A percentile compares a stretch with the other conserved stretches of the same genome.
Evolutionary conservation across 306 rosid species (phyloP).

Genomic region (Cicer yamashitae): DNA sequence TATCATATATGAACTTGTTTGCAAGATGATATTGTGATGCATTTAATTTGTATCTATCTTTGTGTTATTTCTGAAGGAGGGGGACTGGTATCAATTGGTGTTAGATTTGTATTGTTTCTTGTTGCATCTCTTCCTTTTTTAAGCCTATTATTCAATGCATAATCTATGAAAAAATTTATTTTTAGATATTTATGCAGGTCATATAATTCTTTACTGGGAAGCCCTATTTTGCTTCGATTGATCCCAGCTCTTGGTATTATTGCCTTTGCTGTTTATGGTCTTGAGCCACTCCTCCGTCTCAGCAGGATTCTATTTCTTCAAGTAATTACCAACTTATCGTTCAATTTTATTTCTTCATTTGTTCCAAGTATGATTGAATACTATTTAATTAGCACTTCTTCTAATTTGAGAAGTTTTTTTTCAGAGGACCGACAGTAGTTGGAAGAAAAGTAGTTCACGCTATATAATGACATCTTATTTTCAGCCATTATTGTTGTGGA

Average conservation of each 20-base stretch:
- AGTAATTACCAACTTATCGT: conserved; percentile 56
- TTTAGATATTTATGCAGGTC: conserved; percentile 59
- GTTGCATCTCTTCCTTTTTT: conserved; percentile 21
- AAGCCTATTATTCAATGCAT: conserved; percentile 25
- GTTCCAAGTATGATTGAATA: conserved; percentile 41
- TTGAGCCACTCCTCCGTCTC: conserved; percentile 78
- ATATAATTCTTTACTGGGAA: conserved; percentile 65
- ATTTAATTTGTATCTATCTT: conserved; percentile 21
- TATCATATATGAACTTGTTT: conserved; percentile 19
- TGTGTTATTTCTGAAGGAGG: conserved; percentile 19
- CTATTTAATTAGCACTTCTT: conserved; percentile 27
- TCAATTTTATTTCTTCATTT: conserved; percentile 36
- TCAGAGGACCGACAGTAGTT: conserved; percentile 79
- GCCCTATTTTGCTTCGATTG: conserved; percentile 62
- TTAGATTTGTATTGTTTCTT: conserved; percentile 23
- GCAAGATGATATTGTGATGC: conserved; percentile 23
- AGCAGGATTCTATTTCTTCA: conserved; percentile 73
- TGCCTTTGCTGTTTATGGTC: conserved; percentile 90
- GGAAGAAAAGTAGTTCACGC: conserved; percentile 82
- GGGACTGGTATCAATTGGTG: conserved; percentile 25
- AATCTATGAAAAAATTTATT: conserved; percentile 14
- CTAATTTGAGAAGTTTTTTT: conserved; percentile 38
- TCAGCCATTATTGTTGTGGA: conserved; percentile 91
- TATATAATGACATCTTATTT: conserved; percentile 70
- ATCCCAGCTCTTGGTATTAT: conserved; percentile 81